Evolutionary conservation across 192 early-diverging fungal genomes (phyloP), one percentile per base, ranked within the genome.

Genomic region (Neocallimastix lanati): DNA sequence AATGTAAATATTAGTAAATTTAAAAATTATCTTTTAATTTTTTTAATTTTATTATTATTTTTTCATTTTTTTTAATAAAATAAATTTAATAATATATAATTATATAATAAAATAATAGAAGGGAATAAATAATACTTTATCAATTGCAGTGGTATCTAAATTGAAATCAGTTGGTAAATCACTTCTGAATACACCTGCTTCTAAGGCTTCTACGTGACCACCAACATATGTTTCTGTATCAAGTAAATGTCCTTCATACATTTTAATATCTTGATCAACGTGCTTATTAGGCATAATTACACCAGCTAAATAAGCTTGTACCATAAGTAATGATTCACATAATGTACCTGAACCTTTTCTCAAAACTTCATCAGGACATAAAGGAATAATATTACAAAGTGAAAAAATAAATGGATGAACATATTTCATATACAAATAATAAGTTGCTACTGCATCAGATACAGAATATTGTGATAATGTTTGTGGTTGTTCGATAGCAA

Each of bases 361-460:
- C 81, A 98, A 84, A 77, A 99, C 95, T 78, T 99, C 98, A 84
- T 99, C 98, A 0, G 96, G 96, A 76, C 93, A 93, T 82, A 98
- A 91, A 0, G 98, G 98, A 82, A 99, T 98, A 82, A 99, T 96
- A 82, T 96, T 99, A 87, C 98, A 98, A 28, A 99, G 90, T n/a
- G 98, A 99, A 82, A 98, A 99, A 58, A 97, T 95, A 81, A 99
- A 99, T 29, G 96, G 96, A 83, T 99, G 93, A 29, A 99, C 96
- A 84, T 99, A 97, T 85, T 98, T 97, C 96, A 98, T 99, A 82
- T 98, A 99, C 13, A 99, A 85, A 78, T 99, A 99, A 83, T 98
- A 99, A 1, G 98, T 99, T 0, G 98, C 98, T 13, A 99, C 98
- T 1, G 98, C 98, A 86, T 99, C 98, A 29, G 98, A 99, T 35